Evolutionary conservation across 768 basidiomycete genomes (phyloP), one percentile per base, ranked within the genome.

Genomic region (Inosperma sp.): DNA sequence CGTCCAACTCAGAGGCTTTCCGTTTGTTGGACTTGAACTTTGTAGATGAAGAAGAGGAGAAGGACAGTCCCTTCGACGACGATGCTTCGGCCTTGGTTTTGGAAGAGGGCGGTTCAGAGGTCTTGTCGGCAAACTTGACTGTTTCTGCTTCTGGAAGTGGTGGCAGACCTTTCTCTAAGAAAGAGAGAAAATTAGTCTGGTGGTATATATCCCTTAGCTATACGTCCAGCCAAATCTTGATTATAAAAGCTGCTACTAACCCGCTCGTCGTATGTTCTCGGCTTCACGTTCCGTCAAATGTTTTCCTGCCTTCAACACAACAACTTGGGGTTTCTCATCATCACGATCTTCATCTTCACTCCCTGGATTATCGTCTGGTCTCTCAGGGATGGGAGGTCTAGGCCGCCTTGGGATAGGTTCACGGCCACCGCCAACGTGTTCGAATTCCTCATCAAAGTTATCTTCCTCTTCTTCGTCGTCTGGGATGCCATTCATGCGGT

Each of bases 251-350:
- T 16, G 14, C 17, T 21, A 59, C 73, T 43, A 52, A 89, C 89
- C 86, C 75, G 78, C 81, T 48, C 88, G 79, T 48, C 76, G 75
- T 59, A 88, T 76, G 62, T 88, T 85, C 73, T 89, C 85, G 3
- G 77, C 91, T 60, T 95, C 89, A 48, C 77, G 70, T 55, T 78
- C 84, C 2, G 80, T 81, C 35, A 96, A 73, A 71, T 96, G 93
- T 63, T 90, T 94, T 22, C 93, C 93, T 57, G 86, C 80, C 62
- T 80, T 90, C 56, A 96, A 64, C 7, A 95, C 93, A 3, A 96
- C 90, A 7, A 96, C 82, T 62, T 90, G 88, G 3, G 93, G 93
- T 57, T 78, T 83, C 66, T 94, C 93, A 59, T 93, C 92, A 0
- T 64, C 79, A 4, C 73, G 72, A 51, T 83, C 83, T 13, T 62